Evolutionary conservation across 2,329 filamentous ascomycete genomes (phyloP).

Genomic region (Monosporascus cannonballus): DNA sequence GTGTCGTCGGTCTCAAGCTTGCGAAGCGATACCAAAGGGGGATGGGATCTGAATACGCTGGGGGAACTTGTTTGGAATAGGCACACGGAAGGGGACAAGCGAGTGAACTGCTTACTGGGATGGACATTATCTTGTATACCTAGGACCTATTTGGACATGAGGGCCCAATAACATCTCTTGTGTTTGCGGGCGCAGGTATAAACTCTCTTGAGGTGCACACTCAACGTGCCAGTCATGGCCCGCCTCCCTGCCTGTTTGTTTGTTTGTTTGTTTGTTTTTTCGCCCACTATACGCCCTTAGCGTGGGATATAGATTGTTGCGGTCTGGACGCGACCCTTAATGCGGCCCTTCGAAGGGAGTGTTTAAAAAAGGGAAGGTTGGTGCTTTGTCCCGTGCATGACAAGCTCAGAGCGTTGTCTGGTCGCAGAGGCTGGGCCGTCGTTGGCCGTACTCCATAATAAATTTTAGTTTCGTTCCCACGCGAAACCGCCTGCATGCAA

Average conservation of each 20-base stretch:
- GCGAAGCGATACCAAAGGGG: conserved; percentile 16
- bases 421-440: not conserved
- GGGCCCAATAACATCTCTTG: not conserved
- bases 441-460: too few species aligned
- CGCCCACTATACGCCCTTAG: not conserved
- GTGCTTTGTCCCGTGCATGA: not conserved
- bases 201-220: not conserved
- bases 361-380: not conserved
- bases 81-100: not conserved
- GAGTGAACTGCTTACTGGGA: not conserved
- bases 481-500: too few species aligned
- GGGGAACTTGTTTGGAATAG: conserved; percentile 1
- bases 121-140: not conserved
- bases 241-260: not conserved
- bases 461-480: too few species aligned
- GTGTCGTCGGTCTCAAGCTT: conserved; percentile 12
- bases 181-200: not conserved
- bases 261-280: too few species aligned
- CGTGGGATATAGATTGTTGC: not conserved
- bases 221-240: not conserved
- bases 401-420: not conserved
- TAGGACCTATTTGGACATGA: not conserved
- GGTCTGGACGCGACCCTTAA: not conserved
- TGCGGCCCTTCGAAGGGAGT: not conserved
- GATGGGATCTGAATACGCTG: conserved; percentile 5